Evolutionary conservation across 2,329 filamentous ascomycete species (phyloP).

Genomic region (Arthrinium puccinioides): DNA sequence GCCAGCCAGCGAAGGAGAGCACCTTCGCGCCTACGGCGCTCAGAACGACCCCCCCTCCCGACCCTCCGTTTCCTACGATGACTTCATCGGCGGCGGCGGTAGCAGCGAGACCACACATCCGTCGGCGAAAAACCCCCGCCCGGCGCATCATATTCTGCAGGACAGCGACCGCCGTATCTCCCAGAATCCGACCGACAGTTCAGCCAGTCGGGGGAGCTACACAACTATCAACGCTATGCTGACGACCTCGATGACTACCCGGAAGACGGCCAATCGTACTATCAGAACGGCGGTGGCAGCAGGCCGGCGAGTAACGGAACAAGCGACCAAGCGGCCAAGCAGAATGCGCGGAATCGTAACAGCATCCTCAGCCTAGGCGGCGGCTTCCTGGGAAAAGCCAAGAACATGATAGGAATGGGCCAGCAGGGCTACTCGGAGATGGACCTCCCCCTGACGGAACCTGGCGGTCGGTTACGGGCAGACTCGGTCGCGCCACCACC

Average conservation of each 20-base stretch:
- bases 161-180: conserved; percentile 35
- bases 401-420: conserved; percentile 84
- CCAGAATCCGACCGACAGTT: conserved; percentile 36
- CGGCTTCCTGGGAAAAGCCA: conserved; percentile 78
- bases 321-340: conserved; percentile 35
- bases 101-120: conserved; percentile 45
- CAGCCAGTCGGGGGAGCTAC: conserved; percentile 73
- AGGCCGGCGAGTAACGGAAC: conserved; percentile 28
- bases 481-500: conserved; percentile 19
- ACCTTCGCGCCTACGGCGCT: conserved; percentile 66
- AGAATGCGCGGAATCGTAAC: conserved; percentile 69
- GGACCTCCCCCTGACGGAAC: conserved; percentile 88
- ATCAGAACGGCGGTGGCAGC: conserved; percentile 64
- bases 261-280: conserved; percentile 73
- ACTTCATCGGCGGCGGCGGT: conserved; percentile 90
- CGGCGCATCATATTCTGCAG: conserved; percentile 16
- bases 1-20: conserved; percentile 72
- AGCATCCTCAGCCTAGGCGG: conserved; percentile 84
- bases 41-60: conserved; percentile 51
- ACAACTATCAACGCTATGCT: conserved; percentile 88
- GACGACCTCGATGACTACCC: conserved; percentile 77
- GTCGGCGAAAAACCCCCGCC: conserved; percentile 30
- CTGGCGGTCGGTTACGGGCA: conserved; percentile 33
- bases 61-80: conserved; percentile 88
- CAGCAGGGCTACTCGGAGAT: conserved; percentile 84